phyloP scores from a whole-genome alignment of 176 grass and related monocot genomes.

The Cocos nucifera region DNA sequence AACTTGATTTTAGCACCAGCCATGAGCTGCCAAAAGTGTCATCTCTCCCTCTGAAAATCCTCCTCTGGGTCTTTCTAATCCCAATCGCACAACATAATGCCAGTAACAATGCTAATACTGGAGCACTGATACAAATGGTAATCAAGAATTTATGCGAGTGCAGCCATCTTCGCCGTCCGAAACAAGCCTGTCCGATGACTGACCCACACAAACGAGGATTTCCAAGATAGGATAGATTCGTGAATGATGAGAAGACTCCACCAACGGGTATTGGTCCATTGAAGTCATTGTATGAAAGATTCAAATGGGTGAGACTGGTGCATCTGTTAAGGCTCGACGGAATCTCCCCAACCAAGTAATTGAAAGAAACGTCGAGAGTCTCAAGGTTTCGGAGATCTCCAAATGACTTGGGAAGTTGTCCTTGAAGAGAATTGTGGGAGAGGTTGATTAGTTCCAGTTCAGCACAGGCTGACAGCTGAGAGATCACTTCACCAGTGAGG shows the following conservation, averaged over 20 bases:
- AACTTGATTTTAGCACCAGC: constrained; percentile 59
- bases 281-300: constrained; percentile 80
- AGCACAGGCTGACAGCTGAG: constrained; percentile 22
- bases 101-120: constrained; percentile 32
- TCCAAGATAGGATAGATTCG: constrained; percentile 45
- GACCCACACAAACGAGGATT: constrained; percentile 51
- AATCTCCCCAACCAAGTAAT: constrained; percentile 55
- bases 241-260: constrained; percentile 40
- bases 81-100: constrained; percentile 38
- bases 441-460: constrained; percentile 44
- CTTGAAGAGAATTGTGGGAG: constrained; percentile 59
- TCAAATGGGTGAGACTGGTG: constrained; percentile 29
- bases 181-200: constrained; percentile 19
- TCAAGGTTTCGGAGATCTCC: constrained; percentile 33
- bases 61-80: constrained; percentile 31
- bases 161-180: constrained; percentile 15
- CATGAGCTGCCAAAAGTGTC: constrained; percentile 36
- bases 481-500: constrained; percentile 29
- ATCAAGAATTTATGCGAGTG: constrained; percentile 48
- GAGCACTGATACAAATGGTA: constrained; percentile 19
- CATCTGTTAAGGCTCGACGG: constrained; percentile 44
- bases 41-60: constrained; percentile 17
- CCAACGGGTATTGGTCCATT: constrained; percentile 38
- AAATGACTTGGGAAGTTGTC: constrained; percentile 20
- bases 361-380: constrained; percentile 59